phyloP scores from a whole-genome alignment of 192 early-diverging fungal species.

The Gaertneriomyces semiglobifer region DNA sequence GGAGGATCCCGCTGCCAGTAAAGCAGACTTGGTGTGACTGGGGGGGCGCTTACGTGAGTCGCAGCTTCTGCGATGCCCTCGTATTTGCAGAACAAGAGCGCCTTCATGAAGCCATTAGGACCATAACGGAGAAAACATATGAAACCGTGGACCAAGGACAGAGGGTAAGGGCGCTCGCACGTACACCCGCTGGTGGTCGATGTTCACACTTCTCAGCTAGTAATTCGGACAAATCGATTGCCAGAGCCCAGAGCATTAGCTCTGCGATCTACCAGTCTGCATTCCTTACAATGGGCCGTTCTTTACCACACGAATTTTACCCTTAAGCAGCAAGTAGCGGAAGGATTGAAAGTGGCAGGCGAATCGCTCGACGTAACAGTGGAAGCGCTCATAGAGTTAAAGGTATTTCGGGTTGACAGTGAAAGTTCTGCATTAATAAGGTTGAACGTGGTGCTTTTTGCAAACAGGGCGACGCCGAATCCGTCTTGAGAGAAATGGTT shows the following conservation, averaged over 20 bases:
- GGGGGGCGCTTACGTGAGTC: no score
- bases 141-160: constrained; percentile 27
- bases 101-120: not conserved
- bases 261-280: constrained; percentile 15
- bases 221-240: constrained; percentile 11
- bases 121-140: constrained; percentile 19
- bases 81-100: not conserved
- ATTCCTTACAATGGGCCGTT: constrained; percentile 25
- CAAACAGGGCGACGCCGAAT: constrained; percentile 17
- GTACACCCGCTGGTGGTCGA: not conserved
- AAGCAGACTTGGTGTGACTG: no score
- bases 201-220: not conserved
- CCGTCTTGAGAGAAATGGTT: constrained; percentile 18
- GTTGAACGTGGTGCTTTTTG: no score
- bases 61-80: no score
- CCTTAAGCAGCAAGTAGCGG: constrained; percentile 7
- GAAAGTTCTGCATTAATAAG: no score
- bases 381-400: constrained; percentile 21
- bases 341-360: constrained; percentile 8
- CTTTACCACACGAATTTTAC: constrained; percentile 25
- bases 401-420: no score
- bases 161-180: not conserved
- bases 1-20: no score
- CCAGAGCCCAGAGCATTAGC: constrained; percentile 12
- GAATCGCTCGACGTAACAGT: constrained; percentile 9